These are phyloP conservation scores for Salisapilia sapeloensis DNA, from an alignment of 352 stramenopile species.

Conservation along the genomic window DNA sequence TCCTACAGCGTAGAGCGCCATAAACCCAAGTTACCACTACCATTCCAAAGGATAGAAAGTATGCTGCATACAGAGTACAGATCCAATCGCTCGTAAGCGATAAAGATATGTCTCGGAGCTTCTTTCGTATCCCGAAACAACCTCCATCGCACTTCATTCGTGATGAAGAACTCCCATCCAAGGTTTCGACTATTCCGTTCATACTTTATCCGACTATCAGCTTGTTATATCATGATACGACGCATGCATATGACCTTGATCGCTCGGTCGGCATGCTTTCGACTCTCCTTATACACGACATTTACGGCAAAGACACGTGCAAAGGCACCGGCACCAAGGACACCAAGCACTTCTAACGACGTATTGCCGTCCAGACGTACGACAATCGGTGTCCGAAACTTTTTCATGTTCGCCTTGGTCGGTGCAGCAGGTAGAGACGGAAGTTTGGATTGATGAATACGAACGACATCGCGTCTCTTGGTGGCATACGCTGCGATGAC, in stretches of 20 bases:
- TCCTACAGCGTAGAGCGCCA: no score
- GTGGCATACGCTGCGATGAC: conserved; percentile 24
- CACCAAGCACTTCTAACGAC: conserved; percentile 20
- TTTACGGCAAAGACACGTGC: conserved; percentile 52
- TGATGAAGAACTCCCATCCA: conserved; percentile 69
- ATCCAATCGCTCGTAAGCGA: not conserved
- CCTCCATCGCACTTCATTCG: conserved; percentile 10
- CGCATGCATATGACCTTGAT: conserved; percentile 30
- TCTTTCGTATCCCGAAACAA: no score
- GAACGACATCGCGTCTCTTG: conserved; percentile 21
- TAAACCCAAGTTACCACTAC: no score
- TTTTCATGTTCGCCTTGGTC: conserved; percentile 22
- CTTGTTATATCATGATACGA: not conserved
- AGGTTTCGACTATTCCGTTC: conserved; percentile 54
- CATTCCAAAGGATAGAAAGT: no score
- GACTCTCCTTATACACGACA: conserved; percentile 7
- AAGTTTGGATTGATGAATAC: conserved; percentile 28
- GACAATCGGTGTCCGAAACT: conserved; percentile 31
- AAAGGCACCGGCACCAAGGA: conserved; percentile 59
- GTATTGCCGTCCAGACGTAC: conserved; percentile 15
- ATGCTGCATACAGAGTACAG: not conserved
- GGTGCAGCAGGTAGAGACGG: conserved; percentile 21
- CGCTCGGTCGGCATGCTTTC: conserved; percentile 15
- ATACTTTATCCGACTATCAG: conserved; percentile 12
- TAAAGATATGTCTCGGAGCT: no score